Base-by-base conservation (phyloP, 192 early-diverging fungal genomes). In the Backusella tarrabulga region DNA sequence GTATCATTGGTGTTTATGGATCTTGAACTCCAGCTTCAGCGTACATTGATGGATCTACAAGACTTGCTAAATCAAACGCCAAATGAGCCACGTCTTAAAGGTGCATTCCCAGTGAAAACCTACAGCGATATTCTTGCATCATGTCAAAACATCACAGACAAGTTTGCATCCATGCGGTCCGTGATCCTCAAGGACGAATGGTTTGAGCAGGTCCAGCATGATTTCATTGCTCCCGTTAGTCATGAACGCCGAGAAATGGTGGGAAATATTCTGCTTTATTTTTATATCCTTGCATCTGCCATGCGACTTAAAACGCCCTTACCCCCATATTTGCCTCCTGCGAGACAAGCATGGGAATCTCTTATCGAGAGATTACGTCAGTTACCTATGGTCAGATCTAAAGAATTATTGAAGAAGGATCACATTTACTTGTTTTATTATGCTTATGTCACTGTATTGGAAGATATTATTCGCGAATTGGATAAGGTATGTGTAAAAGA, bases 51-150 rank as follows among this genome's bases (percentile, higher is more conserved):
- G 19, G 83, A 85, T 68, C 81, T 94, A n/a, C 87, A 85, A 3
- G 82, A 81, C 7, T 81, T 96, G n/a, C 71, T 96, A 32, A 77
- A 50, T 7, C 86, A 93, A 44, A 93, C 94, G 17, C 89, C 87
- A 14, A 92, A 94, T 72, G 94, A 96, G 80, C 94, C 94, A 1
- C 87, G 94, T 71, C 83, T 96, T 23, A 94, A 93, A 84, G 94
- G 94, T 46, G 85, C 88, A 17, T 96, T 93, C 56, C 94, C 94
- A 0, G 81, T 81, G 0, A 77, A 60, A 4, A 87, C 87, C 0
- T 96, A 96, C 74, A 85, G 83, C 52, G 84, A 85, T 12, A 91
- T 96, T 41, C 81, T 93, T 12, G 84, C 77, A 11, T 88, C 90
- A 11, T 91, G 92, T 78, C 90, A 93, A 81, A 91, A 91, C 34